Evolutionary conservation across 2,329 filamentous ascomycete species (phyloP), one percentile per base, ranked within the genome.

Genomic region (Talaromyces atroroseus): DNA sequence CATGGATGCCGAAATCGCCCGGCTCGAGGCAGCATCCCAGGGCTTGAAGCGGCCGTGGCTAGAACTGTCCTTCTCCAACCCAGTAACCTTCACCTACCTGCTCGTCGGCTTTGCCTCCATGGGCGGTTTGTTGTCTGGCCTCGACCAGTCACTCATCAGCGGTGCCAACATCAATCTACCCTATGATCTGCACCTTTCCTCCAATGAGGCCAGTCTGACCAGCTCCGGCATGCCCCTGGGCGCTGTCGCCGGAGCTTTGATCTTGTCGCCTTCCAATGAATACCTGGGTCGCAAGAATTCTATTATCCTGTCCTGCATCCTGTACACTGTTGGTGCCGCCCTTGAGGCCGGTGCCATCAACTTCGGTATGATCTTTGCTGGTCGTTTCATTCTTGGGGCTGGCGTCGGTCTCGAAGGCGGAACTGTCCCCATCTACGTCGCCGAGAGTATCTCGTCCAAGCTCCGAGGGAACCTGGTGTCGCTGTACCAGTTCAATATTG

Each of bases 401-500:
- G 87, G 86, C 62, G 84, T 90, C 52, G 87, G 87, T 71, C 77
- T 89, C 1, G 87, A 89, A 66, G 86, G 86, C 51, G 87, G 87
- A 67, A 89, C 86, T 0, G 86, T 89, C 4, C 86, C 86, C 0
- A 84, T 89, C 54, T 90, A 90, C 60, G 86, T 90, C 29, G 86
- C 87, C 1, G 87, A 90, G 70, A 71, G 66, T 63, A 86, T 89
- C 45, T 84, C 87, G 63, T 78, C 82, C 32, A 79, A 77, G 58
- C 78, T 88, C 23, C 82, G 87, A 63, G 87, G 87, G 62, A 89
- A 89, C 68, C 72, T 90, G 50, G 87, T 90, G 1, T 88, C 85
- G 0, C 75, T 89, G 0, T 90, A 89, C 68, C 87, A 90, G 66
- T 82, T 89, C 71, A 89, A 87, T 71, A 90, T 90, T 64, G 87